These are phyloP conservation scores for Gracilaria vermiculophylla DNA, from an alignment of 23 red algal genomes.

Conservation along the genomic window DNA sequence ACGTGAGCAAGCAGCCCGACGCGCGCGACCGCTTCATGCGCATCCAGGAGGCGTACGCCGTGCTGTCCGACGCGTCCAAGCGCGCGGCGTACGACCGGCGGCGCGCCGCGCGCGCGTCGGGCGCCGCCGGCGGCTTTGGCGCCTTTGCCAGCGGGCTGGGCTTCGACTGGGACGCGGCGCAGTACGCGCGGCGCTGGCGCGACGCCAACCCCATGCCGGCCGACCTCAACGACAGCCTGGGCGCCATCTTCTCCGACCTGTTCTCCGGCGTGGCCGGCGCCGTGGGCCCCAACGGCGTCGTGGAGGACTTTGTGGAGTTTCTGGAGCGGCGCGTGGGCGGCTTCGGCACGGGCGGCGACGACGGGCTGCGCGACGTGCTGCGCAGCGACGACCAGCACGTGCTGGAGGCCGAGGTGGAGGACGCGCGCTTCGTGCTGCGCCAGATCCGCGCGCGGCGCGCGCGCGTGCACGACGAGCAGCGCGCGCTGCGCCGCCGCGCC, in stretches of 20 bases:
- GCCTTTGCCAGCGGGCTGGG: constrained; percentile 5
- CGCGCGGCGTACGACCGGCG: constrained; percentile 58
- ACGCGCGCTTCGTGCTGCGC: constrained; percentile 73
- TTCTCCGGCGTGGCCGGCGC: constrained; percentile 62
- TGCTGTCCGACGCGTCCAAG: constrained; percentile 70
- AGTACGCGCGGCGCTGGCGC: constrained; percentile 57
- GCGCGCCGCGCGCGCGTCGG: constrained; percentile 34
- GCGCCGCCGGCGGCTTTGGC: constrained; percentile 7
- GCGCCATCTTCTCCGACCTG: constrained; percentile 86
- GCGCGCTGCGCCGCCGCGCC: constrained; percentile 4
- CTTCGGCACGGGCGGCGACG: constrained; percentile 40
- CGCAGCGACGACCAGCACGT: constrained; percentile 41
- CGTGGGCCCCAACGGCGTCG: constrained; percentile 41
- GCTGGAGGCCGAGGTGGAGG: constrained; percentile 85
- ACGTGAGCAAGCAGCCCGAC: constrained; percentile 85
- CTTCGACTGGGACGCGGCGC: constrained; percentile 22
- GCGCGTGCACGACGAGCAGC: constrained; percentile 26
- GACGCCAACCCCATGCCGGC: constrained; percentile 62
- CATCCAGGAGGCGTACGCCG: constrained; percentile 88
- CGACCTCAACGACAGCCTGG: constrained; percentile 81
- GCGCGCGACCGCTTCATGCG: constrained; percentile 84
- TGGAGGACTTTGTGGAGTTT: constrained; percentile 95
- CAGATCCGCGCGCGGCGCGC: constrained; percentile 33
- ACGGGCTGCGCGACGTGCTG: constrained; percentile 74
- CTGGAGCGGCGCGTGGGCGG: constrained; percentile 75